A percentile compares a stretch with the other conserved stretches of the same genome.
phyloP scores from a whole-genome alignment of 148 eudicot genomes.

The Camellia japonica region DNA sequence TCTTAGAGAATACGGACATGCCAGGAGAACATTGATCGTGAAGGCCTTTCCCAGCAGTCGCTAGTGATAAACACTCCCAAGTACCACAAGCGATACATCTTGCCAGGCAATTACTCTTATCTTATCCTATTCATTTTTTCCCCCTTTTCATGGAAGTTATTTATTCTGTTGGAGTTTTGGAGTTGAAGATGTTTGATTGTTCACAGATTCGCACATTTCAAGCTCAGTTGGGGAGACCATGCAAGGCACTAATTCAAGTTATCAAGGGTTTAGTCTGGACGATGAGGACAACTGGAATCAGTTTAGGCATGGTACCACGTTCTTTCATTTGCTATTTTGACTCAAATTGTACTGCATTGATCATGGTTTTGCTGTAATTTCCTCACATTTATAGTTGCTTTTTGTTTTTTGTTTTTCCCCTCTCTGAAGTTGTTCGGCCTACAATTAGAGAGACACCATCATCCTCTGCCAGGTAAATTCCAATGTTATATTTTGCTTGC shows the following conservation, averaged over 20 bases:
- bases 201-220: slow-evolving; percentile 3
- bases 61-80: slow-evolving; percentile 64
- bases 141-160: not conserved
- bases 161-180: not conserved
- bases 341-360: not conserved
- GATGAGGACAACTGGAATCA: slow-evolving; percentile 76
- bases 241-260: slow-evolving; percentile 43
- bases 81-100: slow-evolving; percentile 80
- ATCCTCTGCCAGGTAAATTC: slow-evolving; percentile 46
- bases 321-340: slow-evolving; percentile 3
- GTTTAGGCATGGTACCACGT: slow-evolving; percentile 56
- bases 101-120: slow-evolving; percentile 61
- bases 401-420: not conserved
- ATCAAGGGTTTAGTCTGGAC: slow-evolving; percentile 53
- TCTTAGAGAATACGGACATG: slow-evolving; percentile 73
- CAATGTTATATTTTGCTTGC: not conserved
- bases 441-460: slow-evolving; percentile 52
- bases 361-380: not conserved
- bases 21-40: slow-evolving; percentile 74
- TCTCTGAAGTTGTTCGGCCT: slow-evolving; percentile 57
- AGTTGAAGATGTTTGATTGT: slow-evolving; percentile 4
- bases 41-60: slow-evolving; percentile 79
- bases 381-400: not conserved
- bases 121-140: not conserved
- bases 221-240: slow-evolving; percentile 70